Base-by-base conservation (phyloP, 1,284 basidiomycete species). In the Trichosporon ovoides region DNA sequence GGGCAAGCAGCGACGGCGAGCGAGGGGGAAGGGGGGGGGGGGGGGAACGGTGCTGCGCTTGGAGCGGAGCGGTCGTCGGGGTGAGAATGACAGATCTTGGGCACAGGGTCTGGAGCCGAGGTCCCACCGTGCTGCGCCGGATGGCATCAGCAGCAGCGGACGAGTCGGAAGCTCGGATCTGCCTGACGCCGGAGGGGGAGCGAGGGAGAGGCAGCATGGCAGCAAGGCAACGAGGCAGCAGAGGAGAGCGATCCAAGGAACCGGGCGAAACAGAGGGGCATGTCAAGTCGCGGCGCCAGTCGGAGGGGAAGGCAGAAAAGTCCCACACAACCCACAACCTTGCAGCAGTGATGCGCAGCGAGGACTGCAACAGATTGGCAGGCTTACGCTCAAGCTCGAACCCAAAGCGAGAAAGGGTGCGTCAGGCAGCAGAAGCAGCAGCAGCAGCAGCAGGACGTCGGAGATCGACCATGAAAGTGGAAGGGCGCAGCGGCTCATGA, bases 351-450 rank as follows among this genome's bases (percentile, higher is more conserved):
- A 48, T 48, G 43, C 43, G 28, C 24, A 28, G 43, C 43, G 28
- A 48, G 28, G 28, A 9, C 28, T 31, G 28, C 28, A 31, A 31
- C 28, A 31, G 28, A 31, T 31, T 31, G 28, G 5, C 28, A 31
- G 28, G 28, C 28, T 31, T 48, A 48, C 43, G 43, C 43, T 48
- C 43, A 48, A 48, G 43, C 43, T 48, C 43, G 22, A 48, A 48
- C 43, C 43, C 43, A 48, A 48, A 48, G 22, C n/a, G 24, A 16
- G 22, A 28, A n/a, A 14, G 7, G 38, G 18, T 38, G 38, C 13
- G 37, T 14, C 37, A 24, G 22, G 3, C 38, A 38, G 38, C 12
- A 14, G 38, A 38, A 10, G 7, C 7, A 18, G 16, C 37, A 38
- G 28, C 38, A 43, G 11, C 22, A 28, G 43, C 22, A 24, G 24